Base-by-base conservation (phyloP, 257 asterid species). In the Craterostigma plantagineum region DNA sequence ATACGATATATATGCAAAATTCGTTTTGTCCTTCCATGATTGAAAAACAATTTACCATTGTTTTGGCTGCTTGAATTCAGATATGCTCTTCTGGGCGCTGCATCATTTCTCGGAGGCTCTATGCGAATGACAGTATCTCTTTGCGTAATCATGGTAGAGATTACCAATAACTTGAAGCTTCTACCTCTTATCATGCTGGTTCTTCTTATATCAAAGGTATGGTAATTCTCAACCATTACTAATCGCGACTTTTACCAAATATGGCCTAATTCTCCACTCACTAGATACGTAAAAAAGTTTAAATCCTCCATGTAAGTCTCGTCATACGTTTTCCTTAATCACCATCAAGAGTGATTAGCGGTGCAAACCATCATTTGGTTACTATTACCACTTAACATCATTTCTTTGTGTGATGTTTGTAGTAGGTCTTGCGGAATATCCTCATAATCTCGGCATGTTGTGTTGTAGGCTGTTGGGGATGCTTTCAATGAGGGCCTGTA, bases 121-220 rank as follows among this genome's bases (percentile, higher is more conserved):
- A 90, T 83, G 99, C 70, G 99, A 62, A 83, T 90, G 95, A 90
- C 99, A 7, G 94, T 90, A 12, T 90, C 95, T 50, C 91, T 90
- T 35, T 90, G 99, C 69, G 99, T 90, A 45, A 90, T 90, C 49
- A 79, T 90, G 94, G 94, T 90, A 23, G 99, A 90, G 67, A 79
- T 90, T 55, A 70, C 99, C 5, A 90, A 83, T 61, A 90, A 90
- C 72, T 67, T 90, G 72, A 79, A 77, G 71, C 73, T 79, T 43
- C 68, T 90, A 46, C 99, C 99, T 38, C 92, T 90, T 52, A 90
- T 83, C 63, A 83, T 90, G 99, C 81, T 90, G 54, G 99, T 90
- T 61, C 99, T 90, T 48, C 99, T 90, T 50, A 72, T 90, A 63
- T 90, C 99, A 33, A 90, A 90, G 95, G 95, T 83, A 36, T 34